phyloP scores from a whole-genome alignment of 805 yeast species.

The Torulaspora delbrueckii region DNA sequence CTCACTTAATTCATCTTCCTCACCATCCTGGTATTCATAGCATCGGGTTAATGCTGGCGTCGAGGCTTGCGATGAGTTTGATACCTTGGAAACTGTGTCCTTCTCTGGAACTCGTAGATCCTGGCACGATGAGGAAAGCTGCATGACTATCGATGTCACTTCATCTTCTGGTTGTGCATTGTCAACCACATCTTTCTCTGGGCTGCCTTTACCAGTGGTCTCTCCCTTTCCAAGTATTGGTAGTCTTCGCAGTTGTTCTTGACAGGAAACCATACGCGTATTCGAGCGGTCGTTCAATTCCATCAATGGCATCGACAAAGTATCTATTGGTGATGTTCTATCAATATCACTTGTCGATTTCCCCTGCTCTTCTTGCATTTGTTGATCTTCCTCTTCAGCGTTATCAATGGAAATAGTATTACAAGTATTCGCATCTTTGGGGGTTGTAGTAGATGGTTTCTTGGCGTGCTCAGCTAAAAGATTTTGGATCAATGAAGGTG shows the following conservation, averaged over 20 bases:
- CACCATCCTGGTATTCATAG: constrained; percentile 9
- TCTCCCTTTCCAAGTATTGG: constrained; percentile 21
- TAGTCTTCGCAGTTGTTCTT: constrained; percentile 30
- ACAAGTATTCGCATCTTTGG: constrained; percentile 20
- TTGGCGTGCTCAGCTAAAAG: constrained; percentile 1
- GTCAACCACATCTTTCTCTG: constrained; percentile 8
- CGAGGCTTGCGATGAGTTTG: constrained; percentile 6
- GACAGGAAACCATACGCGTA: constrained; percentile 21
- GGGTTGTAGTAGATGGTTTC: constrained; percentile 16
- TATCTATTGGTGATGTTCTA: constrained; percentile 32
- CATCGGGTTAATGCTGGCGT: constrained; percentile 8
- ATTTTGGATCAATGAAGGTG: constrained; percentile 11
- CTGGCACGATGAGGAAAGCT: constrained; percentile 19
- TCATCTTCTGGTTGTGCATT: constrained; percentile 22
- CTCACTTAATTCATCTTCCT: constrained; percentile 14
- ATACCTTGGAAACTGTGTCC: not conserved
- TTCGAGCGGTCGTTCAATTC: constrained; percentile 25
- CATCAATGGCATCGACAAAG: constrained; percentile 35
- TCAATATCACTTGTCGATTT: constrained; percentile 25
- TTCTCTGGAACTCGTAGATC: constrained; percentile 11
- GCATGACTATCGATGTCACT: constrained; percentile 17
- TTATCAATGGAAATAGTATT: constrained; percentile 18
- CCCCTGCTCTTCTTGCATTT: not conserved
- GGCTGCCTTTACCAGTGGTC: not conserved
- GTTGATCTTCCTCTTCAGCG: constrained; percentile 11